A percentile compares a stretch with the other conserved stretches of the same genome.
Evolutionary conservation across 2,329 filamentous ascomycete genomes (phyloP).

Genomic region (Lasiodiplodia gonubiensis): DNA sequence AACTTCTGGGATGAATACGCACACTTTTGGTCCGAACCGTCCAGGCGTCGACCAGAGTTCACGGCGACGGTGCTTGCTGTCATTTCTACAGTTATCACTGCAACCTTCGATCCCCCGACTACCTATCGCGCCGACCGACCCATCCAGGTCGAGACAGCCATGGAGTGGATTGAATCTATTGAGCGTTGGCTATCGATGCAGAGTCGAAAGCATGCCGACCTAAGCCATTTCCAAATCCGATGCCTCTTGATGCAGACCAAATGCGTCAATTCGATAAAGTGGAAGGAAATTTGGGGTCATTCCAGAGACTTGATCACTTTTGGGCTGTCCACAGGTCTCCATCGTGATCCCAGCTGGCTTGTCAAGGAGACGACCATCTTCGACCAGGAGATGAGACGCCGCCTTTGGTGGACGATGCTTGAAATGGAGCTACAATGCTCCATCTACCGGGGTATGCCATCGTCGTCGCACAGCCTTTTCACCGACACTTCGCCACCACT

Average conservation of each 20-base stretch:
- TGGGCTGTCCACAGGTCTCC: constrained; percentile 60
- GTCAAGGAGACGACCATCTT: constrained; percentile 37
- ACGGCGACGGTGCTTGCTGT: constrained; percentile 50
- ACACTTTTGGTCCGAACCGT: constrained; percentile 25
- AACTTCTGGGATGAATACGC: constrained; percentile 37
- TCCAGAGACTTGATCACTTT: constrained; percentile 58
- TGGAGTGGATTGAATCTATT: constrained; percentile 46
- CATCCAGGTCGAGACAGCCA: constrained; percentile 46
- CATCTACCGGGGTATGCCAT: constrained; percentile 61
- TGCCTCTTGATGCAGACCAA: constrained; percentile 59
- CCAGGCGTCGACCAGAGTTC: constrained; percentile 39
- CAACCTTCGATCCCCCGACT: constrained; percentile 34
- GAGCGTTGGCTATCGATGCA: constrained; percentile 53
- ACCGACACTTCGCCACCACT: constrained; percentile 57
- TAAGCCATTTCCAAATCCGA: constrained; percentile 57
- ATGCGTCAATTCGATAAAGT: constrained; percentile 57
- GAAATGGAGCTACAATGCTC: constrained; percentile 63
- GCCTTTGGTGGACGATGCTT: constrained; percentile 63
- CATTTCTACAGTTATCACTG: constrained; percentile 43
- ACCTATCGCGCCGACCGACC: constrained; percentile 53
- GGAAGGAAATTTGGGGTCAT: constrained; percentile 60
- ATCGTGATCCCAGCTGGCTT: constrained; percentile 53
- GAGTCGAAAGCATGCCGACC: constrained; percentile 59
- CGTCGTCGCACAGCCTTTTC: constrained; percentile 48
- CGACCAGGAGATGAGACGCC: constrained; percentile 60